These are phyloP conservation scores for Neckera pumila DNA, from an alignment of 225 moss, liverwort and hornwort genomes.

Conservation along the genomic window DNA sequence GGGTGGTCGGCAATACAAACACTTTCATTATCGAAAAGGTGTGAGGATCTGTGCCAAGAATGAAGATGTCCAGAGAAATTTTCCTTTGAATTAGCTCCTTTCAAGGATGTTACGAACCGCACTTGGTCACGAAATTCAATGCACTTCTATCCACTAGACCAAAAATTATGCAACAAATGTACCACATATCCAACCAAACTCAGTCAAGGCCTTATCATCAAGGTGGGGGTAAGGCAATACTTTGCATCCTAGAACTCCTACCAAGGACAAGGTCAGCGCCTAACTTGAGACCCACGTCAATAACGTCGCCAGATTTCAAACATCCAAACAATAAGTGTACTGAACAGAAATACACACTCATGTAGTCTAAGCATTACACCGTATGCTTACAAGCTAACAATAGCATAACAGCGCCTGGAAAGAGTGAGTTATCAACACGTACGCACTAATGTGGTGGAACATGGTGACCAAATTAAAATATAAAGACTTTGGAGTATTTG, in stretches of 20 bases:
- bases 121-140: not conserved
- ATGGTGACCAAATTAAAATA: not conserved
- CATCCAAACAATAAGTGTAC: not conserved
- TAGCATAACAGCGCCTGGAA: not conserved
- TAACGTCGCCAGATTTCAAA: not conserved
- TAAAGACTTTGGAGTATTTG: not conserved
- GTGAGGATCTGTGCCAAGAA: not conserved
- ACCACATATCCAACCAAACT: not conserved
- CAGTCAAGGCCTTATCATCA: not conserved
- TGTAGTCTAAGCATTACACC: not conserved
- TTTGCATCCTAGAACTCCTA: not conserved
- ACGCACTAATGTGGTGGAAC: not conserved
- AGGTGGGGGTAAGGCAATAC: not conserved
- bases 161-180: not conserved
- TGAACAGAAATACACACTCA: not conserved
- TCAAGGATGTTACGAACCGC: not conserved
- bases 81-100: not conserved
- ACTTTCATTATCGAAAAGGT: not conserved
- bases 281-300: not conserved
- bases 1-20: not conserved
- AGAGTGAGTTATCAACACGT: not conserved
- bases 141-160: not conserved
- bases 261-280: not conserved
- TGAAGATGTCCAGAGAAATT: not conserved
- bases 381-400: not conserved